These are phyloP conservation scores for Mycena haematopus DNA, from an alignment of 768 basidiomycete species.

Conservation along the genomic window DNA sequence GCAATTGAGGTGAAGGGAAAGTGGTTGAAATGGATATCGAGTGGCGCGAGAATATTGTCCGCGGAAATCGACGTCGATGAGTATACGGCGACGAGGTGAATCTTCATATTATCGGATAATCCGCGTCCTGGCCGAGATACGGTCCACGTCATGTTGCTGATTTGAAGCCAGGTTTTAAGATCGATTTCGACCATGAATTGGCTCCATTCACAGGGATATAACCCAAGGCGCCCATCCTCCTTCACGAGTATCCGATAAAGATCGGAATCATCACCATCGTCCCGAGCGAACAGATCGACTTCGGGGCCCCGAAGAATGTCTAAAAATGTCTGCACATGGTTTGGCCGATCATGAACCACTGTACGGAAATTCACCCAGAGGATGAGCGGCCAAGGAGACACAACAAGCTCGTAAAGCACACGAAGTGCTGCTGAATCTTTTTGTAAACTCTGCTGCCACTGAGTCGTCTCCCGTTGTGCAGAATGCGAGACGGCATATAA, in stretches of 20 bases:
- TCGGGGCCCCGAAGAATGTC: conserved; percentile 4
- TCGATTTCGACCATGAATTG: conserved; percentile 14
- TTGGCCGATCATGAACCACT: neutral
- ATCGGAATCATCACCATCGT: neutral
- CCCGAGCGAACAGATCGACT: neutral
- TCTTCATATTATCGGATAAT: neutral
- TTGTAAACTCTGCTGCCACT: neutral
- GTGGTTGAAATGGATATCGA: neutral
- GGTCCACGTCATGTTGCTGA: conserved; percentile 1
- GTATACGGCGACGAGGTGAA: neutral
- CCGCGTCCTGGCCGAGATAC: neutral
- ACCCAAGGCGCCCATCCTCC: neutral
- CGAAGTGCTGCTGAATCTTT: neutral
- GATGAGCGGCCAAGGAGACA: conserved; percentile 14
- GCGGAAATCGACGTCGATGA: neutral
- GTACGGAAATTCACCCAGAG: conserved; percentile 18
- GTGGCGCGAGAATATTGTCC: neutral
- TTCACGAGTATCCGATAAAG: neutral
- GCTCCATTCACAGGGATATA: conserved; percentile 2
- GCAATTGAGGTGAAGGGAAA: neutral
- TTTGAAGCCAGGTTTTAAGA: conserved; percentile 2
- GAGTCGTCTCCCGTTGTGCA: neutral
- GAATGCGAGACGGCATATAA: neutral
- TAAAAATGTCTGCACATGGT: conserved; percentile 1
- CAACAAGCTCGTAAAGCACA: conserved; percentile 12